Evolutionary conservation across 2,329 filamentous ascomycete genomes (phyloP), one percentile per base, ranked within the genome.

Genomic region (Chaetomiaceae sp.): DNA sequence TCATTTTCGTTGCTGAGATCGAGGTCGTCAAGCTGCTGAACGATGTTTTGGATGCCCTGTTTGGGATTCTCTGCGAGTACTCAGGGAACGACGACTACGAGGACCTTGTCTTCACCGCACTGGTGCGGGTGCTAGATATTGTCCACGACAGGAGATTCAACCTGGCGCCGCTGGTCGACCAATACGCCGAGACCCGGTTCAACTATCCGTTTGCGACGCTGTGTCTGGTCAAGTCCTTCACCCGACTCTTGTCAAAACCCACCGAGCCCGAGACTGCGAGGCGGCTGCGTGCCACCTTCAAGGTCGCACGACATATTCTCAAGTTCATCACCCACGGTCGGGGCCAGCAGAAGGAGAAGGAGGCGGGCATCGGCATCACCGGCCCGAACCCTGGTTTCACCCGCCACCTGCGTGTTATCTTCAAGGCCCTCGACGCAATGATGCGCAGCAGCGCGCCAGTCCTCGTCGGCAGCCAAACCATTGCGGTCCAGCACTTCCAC

Each of bases 401-500:
- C 43, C 82, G 89, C 56, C 89, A 96, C 63, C 73, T 97, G 53
- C 85, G 89, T 57, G 84, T 81, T 31, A 90, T 97, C 34, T 97
- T 97, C 75, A 91, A 91, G 66, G 88, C 89, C 1, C 77, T 99
- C 22, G 91, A 97, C 70, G 78, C 81, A 15, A 82, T 99, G 72
- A 96, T 99, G 89, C 84, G 85, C 56, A 96, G 90, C 68, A 78
- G 84, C 1, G 88, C 90, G 2, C 88, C 94, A 0, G 85, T 91
- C 17, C 75, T 97, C 22, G 88, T 97, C 14, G 94, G 94, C 31
- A 97, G 89, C 59, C 95, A 99, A 71, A 97, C 94, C 0, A 75
- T 99, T 46, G 85, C 95, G 2, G 91, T 97, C 12, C 94, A 99
- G 69, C 90, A 97, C 68, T 95, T 97, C 68, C 92, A 97, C 66